These are phyloP conservation scores for Inonotus obliquus DNA, from an alignment of 1,284 basidiomycete genomes.

Conservation along the genomic window DNA sequence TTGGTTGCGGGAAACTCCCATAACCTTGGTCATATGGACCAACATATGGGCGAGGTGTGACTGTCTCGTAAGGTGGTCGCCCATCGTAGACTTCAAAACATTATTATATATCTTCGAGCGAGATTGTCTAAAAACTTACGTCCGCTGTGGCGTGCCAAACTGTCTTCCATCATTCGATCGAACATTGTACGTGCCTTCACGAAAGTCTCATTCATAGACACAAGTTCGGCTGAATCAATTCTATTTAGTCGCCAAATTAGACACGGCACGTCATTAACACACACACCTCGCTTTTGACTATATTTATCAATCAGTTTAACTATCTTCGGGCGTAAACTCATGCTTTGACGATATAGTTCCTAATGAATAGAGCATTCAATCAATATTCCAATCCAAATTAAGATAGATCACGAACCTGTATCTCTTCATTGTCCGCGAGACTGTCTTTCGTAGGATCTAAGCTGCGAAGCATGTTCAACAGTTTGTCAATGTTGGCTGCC, in stretches of 20 bases:
- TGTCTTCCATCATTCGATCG: slow-evolving; percentile 90
- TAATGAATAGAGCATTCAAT: slow-evolving; percentile 27
- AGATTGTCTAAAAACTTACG: slow-evolving; percentile 32
- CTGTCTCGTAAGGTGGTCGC: slow-evolving; percentile 16
- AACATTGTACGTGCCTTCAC: slow-evolving; percentile 79
- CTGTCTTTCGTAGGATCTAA: slow-evolving; percentile 81
- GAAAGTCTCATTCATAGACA: slow-evolving; percentile 88
- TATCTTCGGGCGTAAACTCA: slow-evolving; percentile 89
- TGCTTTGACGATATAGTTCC: slow-evolving; percentile 89
- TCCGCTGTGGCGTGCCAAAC: slow-evolving; percentile 69
- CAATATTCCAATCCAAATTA: neutral
- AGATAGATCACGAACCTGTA: slow-evolving; percentile 55
- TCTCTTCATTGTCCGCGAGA: slow-evolving; percentile 91
- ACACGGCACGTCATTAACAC: neutral
- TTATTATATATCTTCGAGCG: slow-evolving; percentile 2
- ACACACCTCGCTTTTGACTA: slow-evolving; percentile 82
- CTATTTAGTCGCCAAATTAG: neutral
- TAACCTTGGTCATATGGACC: slow-evolving; percentile 36
- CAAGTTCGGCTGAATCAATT: slow-evolving; percentile 62
- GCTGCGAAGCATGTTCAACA: slow-evolving; percentile 76
- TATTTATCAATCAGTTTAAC: slow-evolving; percentile 97
- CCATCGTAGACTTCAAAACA: slow-evolving; percentile 18
- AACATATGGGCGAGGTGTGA: slow-evolving; percentile 12
- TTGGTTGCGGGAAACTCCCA: slow-evolving; percentile 35
- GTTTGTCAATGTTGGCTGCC: slow-evolving; percentile 82